Base-by-base conservation (phyloP, 2,329 filamentous ascomycete species). In the Tothia fuscella region DNA sequence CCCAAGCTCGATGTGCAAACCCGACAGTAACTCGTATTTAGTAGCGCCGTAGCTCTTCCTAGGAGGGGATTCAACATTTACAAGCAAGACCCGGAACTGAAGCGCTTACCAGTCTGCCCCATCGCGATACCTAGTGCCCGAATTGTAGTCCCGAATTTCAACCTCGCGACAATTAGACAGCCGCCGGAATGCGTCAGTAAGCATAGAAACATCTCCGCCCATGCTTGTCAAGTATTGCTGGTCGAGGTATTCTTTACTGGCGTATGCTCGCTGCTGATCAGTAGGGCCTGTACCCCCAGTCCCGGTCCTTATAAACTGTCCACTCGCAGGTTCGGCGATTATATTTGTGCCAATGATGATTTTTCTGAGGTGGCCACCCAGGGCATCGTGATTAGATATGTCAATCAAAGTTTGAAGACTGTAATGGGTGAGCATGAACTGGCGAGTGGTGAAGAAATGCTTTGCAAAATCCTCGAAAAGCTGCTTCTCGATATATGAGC, bases 381-480 rank as follows among this genome's bases (percentile, higher is more conserved):
- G 52, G 25, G 53, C 56, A 17, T 48, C 50, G 46, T 65, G 57
- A 33, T 59, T 54, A 6, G 62, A 57, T 37, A 66, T 66, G 39
- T 59, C 59, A 24, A 63, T 42, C 12, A 80, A 61, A 0, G 68
- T 62, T 39, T 71, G 64, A 7, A 80, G 59, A 49, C 76, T 80
- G 48, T 64, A 57, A 26, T 71, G 61, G 2, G 68, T 70, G 41
- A 80, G 51, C 71, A 79, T 77, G 57, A 81, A 82, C 51, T 81
- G 76, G 50, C 72, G 74, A 54, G 75, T 76, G 38, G 61, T 64
- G 57, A 82, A 82, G 63, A 78, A 82, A 47, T 80, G 76, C 17
- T 62, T 61, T 22, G 69, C 63, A 49, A 81, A 82, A 24, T 62
- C 63, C 36, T 66, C 60, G 55, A 74, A 73, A 12, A 80, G 59